Conservation (phyloP, 2,329 filamentous ascomycete genomes). For the Tolypocladium amazonense region DNA sequence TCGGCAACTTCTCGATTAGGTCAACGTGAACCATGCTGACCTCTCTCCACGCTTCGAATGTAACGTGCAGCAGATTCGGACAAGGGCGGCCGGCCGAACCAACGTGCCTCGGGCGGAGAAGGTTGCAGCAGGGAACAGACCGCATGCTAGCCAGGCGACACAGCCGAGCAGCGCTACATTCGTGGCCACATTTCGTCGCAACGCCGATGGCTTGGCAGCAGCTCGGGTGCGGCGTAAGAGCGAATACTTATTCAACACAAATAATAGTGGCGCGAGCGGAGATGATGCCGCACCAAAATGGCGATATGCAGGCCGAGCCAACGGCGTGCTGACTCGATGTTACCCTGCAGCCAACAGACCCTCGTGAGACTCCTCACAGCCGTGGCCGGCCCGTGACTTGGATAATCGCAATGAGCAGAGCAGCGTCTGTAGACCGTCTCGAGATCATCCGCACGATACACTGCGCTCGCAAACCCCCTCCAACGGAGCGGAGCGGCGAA, state of each 20-base stretch:
- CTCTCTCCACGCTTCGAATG: background rate
- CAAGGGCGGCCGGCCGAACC: background rate
- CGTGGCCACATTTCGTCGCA: background rate
- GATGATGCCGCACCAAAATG: background rate
- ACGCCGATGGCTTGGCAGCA: background rate
- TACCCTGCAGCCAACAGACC: background rate
- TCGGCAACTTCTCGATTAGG: background rate
- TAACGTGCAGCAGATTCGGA: background rate
- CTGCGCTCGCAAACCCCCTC: background rate
- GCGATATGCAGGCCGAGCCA: background rate
- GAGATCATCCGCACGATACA: background rate
- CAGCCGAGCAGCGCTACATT: background rate
- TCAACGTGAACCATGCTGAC: background rate
- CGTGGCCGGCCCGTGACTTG: background rate
- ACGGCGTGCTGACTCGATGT: background rate
- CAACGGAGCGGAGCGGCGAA: background rate
- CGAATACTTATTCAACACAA: background rate
- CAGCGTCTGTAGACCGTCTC: background rate
- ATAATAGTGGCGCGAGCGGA: background rate
- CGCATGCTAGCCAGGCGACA: background rate
- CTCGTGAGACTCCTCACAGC: background rate
- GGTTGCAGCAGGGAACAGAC: background rate
- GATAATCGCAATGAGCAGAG: background rate
- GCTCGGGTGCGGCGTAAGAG: background rate
- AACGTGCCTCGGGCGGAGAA: background rate